Percentiles rank a stretch among this genome's conserved stretches.
Evolutionary conservation across 352 stramenopile species (phyloP).

Genomic region (Pelagophyceae sp.): DNA sequence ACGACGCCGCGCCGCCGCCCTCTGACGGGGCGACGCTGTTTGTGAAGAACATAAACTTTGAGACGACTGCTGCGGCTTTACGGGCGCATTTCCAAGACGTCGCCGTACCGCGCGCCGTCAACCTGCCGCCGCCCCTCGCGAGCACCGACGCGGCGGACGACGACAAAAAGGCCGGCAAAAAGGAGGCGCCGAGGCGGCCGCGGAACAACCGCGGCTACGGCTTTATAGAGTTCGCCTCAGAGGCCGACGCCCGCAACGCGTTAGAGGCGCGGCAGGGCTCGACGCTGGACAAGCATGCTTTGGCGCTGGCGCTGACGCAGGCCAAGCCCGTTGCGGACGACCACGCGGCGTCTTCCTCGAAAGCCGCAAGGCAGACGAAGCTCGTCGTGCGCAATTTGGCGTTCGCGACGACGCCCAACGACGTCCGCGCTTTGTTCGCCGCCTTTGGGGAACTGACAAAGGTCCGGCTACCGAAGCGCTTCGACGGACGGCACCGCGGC

Average conservation of each 20-base stretch:
- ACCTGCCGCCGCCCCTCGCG: neutral
- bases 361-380: too few relatives aligned
- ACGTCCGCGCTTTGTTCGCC: constrained; percentile 91
- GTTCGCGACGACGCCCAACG: constrained; percentile 91
- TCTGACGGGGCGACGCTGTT: constrained; percentile 65
- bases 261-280: constrained; percentile 58
- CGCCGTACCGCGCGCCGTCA: neutral
- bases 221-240: constrained; percentile 93
- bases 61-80: constrained; percentile 75
- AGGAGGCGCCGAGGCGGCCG: too few relatives aligned
- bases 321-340: constrained; percentile 12
- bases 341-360: constrained; percentile 18
- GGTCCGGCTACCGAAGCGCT: constrained; percentile 96
- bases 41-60: constrained; percentile 98
- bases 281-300: constrained; percentile 83
- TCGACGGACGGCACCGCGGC: constrained; percentile 87
- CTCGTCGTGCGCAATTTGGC: constrained; percentile 96
- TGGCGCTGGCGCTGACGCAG: constrained; percentile 81
- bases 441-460: constrained; percentile 93
- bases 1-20: constrained; percentile 42
- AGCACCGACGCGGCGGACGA: neutral
- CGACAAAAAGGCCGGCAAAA: too few relatives aligned
- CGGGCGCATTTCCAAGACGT: constrained; percentile 35
- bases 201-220: constrained; percentile 71
- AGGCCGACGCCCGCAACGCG: constrained; percentile 69